Base-by-base conservation (phyloP, 2,329 filamentous ascomycete species). In the Cercospora sp. region DNA sequence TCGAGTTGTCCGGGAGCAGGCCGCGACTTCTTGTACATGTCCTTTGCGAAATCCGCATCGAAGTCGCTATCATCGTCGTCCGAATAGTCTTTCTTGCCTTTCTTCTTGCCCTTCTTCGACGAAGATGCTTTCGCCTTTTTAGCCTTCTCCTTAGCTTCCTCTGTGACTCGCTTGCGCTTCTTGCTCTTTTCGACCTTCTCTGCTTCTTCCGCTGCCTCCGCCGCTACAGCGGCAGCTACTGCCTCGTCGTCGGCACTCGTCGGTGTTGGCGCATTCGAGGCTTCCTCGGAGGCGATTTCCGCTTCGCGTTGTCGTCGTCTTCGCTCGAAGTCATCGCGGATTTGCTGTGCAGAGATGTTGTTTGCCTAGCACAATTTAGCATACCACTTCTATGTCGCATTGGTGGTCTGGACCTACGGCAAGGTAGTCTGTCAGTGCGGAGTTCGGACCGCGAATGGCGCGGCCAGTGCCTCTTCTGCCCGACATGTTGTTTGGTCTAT, bases 1-100 rank as follows among this genome's bases (percentile, higher is more conserved):
- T 91, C 93, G 76, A 94, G 87, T 79, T 98, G 94, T 2, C 92
- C 93, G 1, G 93, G 91, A n/a, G 90, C 78, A 1, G 89, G 89
- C 33, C 82, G 82, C 13, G 80, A 74, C 73, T 87, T 88, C 72
- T 85, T 83, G 77, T 86, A 83, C 79, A 87, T 85, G 63, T 85
- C 81, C 61, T 77, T 75, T 5, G 80, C 81, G 30, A 85, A 74
- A 59, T 80, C 77, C 67, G 85, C 79, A 66, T 84, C 82, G 30
- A 85, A 83, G 39, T 82, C 81, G 51, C 82, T 80, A 0, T 79
- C 81, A 30, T 81, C 79, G 64, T 81, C 80, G 39, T 79, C 76
- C 18, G 81, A 80, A 8, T 81, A 80, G 30, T 82, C 80, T 77
- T 81, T 80, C 39, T 80, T 79, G 30, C 57, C 31, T 72, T 83